Percentiles rank a stretch among this genome's conserved stretches.
Conservation (phyloP, 345 rosid species). For the Psidium guajava region DNA sequence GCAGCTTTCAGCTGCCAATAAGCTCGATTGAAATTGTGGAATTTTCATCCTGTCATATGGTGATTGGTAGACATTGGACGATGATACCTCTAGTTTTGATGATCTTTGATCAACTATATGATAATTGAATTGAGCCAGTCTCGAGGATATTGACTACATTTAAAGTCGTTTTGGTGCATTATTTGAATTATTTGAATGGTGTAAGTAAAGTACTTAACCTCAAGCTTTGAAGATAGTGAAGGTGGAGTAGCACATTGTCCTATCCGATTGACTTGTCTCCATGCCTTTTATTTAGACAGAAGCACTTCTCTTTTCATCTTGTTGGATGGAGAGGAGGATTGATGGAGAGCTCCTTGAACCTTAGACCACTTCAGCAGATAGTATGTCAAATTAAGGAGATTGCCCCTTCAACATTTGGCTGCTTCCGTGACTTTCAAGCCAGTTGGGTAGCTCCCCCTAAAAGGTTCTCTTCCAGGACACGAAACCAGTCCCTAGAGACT, state of each 20-base stretch:
- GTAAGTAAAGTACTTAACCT: not conserved
- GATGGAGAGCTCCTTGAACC: not conserved
- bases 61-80: not conserved
- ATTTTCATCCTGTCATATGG: not conserved
- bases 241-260: not conserved
- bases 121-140: not conserved
- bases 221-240: not conserved
- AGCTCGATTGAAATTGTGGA: not conserved
- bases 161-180: not conserved
- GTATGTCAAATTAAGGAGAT: not conserved
- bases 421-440: not conserved
- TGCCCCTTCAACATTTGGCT: not conserved
- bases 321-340: not conserved
- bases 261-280: not conserved
- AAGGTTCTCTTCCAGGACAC: not conserved
- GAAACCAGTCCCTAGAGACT: not conserved
- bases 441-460: not conserved
- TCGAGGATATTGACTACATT: not conserved
- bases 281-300: not conserved
- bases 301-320: not conserved
- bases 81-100: not conserved
- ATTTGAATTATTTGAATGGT: not conserved
- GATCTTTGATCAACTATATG: not conserved
- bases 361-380: not conserved
- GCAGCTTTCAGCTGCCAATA: not conserved